phyloP scores from a whole-genome alignment of 2,329 filamentous ascomycete genomes.

The Talaromyces albobiverticillius region DNA sequence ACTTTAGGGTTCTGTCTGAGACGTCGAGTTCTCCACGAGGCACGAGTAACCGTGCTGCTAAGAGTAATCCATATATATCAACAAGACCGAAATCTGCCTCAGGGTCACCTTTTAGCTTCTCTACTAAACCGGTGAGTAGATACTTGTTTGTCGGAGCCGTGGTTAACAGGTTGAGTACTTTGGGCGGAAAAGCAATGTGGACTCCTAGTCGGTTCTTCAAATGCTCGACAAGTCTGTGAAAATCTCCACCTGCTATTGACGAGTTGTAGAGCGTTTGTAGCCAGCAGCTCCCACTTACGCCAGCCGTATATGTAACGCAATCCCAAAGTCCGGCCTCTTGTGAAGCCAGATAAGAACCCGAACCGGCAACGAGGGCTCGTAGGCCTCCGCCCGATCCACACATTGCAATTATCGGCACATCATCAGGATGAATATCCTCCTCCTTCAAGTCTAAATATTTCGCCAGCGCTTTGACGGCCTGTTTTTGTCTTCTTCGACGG shows the following conservation, averaged over 20 bases:
- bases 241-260: conserved; percentile 66
- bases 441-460: conserved; percentile 77
- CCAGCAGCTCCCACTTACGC: conserved; percentile 96
- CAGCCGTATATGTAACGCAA: conserved; percentile 90
- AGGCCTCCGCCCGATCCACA: conserved; percentile 92
- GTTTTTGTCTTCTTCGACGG: conserved; percentile 63
- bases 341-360: conserved; percentile 80
- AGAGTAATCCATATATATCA: conserved; percentile 83
- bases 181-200: conserved; percentile 89
- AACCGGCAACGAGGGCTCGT: conserved; percentile 83
- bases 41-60: conserved; percentile 80
- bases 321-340: conserved; percentile 88
- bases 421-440: conserved; percentile 81
- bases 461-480: conserved; percentile 71
- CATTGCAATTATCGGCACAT: conserved; percentile 89
- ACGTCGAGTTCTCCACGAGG: conserved; percentile 79
- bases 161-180: conserved; percentile 76
- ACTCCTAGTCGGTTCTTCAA: conserved; percentile 79
- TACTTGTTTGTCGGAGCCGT: conserved; percentile 91
- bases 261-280: conserved; percentile 84
- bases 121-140: conserved; percentile 80
- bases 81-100: conserved; percentile 83
- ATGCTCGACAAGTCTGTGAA: conserved; percentile 73
- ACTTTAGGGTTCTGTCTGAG: conserved; percentile 75
- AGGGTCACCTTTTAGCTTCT: conserved; percentile 82